Evolutionary conservation across 257 asterid species (phyloP).

Genomic region (Coffea canephora): DNA sequence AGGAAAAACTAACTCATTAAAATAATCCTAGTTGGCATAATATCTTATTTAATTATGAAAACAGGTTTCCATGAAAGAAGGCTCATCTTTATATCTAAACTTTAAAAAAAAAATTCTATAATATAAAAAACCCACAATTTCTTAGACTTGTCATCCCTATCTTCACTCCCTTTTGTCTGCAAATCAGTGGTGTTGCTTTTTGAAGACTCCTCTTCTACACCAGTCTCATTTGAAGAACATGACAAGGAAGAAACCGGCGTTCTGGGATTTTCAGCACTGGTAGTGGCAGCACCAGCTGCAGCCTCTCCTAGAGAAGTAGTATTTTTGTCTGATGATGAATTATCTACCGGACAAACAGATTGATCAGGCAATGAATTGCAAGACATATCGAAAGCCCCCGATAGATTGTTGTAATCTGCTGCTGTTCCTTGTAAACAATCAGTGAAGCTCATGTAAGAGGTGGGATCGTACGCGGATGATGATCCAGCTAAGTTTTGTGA

Average conservation of each 20-base stretch:
- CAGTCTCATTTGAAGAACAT: slow-evolving; percentile 56
- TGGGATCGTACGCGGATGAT: slow-evolving; percentile 17
- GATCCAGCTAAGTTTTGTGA: slow-evolving; percentile 31
- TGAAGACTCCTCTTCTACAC: slow-evolving; percentile 59
- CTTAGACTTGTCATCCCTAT: slow-evolving; percentile 52
- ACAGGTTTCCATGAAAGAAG: slow-evolving; percentile 11
- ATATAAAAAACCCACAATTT: slow-evolving; percentile 45
- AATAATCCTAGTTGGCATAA: slow-evolving; percentile 3
- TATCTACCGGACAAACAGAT: slow-evolving; percentile 17
- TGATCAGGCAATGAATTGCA: slow-evolving; percentile 25
- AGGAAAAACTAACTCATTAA: slow-evolving; percentile 6
- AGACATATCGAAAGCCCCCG: slow-evolving; percentile 43
- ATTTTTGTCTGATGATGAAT: slow-evolving; percentile 16
- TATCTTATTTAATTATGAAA: neutral
- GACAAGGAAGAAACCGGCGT: slow-evolving; percentile 50
- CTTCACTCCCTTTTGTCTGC: slow-evolving; percentile 34
- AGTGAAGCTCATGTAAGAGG: slow-evolving; percentile 43
- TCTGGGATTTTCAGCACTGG: slow-evolving; percentile 28
- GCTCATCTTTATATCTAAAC: neutral
- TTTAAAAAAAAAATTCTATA: neutral
- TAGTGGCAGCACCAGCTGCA: slow-evolving; percentile 9
- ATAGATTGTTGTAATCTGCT: slow-evolving; percentile 47
- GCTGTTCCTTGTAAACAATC: slow-evolving; percentile 46
- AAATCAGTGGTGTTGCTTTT: slow-evolving; percentile 43
- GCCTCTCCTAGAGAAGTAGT: slow-evolving; percentile 15